Conservation (phyloP, 1,284 basidiomycete genomes). For the Apiotrichum montevideense region DNA sequence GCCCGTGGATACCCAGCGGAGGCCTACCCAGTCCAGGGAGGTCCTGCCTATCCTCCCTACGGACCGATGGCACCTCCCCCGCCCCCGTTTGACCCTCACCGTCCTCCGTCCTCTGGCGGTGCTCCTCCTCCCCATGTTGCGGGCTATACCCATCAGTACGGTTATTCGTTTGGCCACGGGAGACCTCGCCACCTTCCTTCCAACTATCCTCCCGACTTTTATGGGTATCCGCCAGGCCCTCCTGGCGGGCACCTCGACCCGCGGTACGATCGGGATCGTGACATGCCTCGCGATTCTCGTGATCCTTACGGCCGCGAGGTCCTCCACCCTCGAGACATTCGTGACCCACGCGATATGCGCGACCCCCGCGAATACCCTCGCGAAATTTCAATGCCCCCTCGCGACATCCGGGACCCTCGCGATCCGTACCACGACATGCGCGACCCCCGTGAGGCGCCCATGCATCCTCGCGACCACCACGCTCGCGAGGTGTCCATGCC, state of each 20-base stretch:
- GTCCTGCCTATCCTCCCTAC: slow-evolving; percentile 4
- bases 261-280: slow-evolving; percentile 7
- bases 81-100: slow-evolving; percentile 2
- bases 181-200: slow-evolving; percentile 1
- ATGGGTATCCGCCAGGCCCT: slow-evolving; percentile 3
- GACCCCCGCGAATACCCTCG: slow-evolving; percentile 3
- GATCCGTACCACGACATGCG: background rate
- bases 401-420: slow-evolving; percentile 4
- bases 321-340: slow-evolving; percentile 5
- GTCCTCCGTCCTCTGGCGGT: slow-evolving; percentile 3
- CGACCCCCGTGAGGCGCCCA: slow-evolving; percentile 2
- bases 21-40: background rate
- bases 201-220: slow-evolving; percentile 1
- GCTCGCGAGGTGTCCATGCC: slow-evolving; percentile 1
- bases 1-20: slow-evolving; percentile 10
- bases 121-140: background rate
- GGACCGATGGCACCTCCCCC: slow-evolving; percentile 14
- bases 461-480: background rate
- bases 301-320: background rate
- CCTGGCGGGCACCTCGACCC: slow-evolving; percentile 4
- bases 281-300: slow-evolving; percentile 3
- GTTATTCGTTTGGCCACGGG: background rate
- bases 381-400: background rate
- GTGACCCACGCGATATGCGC: slow-evolving; percentile 4
- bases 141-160: background rate